A percentile compares a stretch with the other conserved stretches of the same genome.
phyloP scores from a whole-genome alignment of 768 basidiomycete genomes.

The Tricholoma saponaceum region DNA sequence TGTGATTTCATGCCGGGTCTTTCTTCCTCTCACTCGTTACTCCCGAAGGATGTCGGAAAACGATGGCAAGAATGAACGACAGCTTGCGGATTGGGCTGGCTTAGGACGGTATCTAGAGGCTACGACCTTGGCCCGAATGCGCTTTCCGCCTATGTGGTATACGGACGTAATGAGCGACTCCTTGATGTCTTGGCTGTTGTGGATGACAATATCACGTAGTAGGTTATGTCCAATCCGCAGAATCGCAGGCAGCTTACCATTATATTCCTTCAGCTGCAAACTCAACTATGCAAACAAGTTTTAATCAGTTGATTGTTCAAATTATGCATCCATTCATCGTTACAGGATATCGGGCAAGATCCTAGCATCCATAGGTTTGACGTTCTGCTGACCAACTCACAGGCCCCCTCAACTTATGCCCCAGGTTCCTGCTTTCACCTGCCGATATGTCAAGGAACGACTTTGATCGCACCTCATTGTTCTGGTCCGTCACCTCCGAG shows the following conservation, averaged over 20 bases:
- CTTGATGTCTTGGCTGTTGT: conserved; percentile 41
- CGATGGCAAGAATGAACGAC: conserved; percentile 41
- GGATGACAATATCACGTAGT: conserved; percentile 42
- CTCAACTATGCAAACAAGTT: conserved; percentile 21
- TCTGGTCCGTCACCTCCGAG: conserved; percentile 29
- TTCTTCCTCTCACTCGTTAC: background rate
- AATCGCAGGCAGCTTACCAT: background rate
- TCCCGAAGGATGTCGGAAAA: conserved; percentile 39
- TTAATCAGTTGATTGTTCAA: conserved; percentile 23
- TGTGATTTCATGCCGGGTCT: conserved; percentile 5
- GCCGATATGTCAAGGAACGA: conserved; percentile 27
- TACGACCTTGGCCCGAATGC: conserved; percentile 13
- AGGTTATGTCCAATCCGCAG: conserved; percentile 8
- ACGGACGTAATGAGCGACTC: conserved; percentile 32
- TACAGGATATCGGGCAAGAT: conserved; percentile 36
- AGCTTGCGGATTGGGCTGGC: conserved; percentile 39
- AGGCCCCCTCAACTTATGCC: conserved; percentile 40
- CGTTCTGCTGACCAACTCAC: background rate
- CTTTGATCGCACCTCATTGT: conserved; percentile 18
- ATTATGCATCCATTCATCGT: conserved; percentile 37
- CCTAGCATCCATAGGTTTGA: background rate
- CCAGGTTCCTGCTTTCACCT: conserved; percentile 41
- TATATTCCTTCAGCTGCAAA: conserved; percentile 26
- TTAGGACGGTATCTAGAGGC: conserved; percentile 23
- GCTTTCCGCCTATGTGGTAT: conserved; percentile 14